Conservation (phyloP, 305 asterid genomes). For the Fraxinus ornus region DNA sequence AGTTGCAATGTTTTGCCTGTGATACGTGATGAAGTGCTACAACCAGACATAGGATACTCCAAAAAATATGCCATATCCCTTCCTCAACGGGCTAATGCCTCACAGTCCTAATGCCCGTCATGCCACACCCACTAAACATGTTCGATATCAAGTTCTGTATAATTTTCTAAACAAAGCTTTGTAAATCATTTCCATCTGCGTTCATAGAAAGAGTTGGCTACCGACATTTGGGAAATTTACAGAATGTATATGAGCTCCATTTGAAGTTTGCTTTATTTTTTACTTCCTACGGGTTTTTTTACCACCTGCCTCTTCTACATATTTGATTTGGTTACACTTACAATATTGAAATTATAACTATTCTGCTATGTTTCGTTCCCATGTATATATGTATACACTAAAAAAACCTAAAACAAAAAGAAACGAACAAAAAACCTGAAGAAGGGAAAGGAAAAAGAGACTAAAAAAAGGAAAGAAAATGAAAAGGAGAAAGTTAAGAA, state of each 20-base stretch:
- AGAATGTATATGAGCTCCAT: constrained; percentile 41
- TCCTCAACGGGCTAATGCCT: constrained; percentile 46
- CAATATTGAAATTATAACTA: no score
- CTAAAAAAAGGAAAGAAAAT: no score
- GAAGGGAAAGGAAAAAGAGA: no score
- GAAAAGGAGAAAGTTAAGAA: no score
- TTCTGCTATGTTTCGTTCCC: no score
- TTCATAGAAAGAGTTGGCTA: constrained; percentile 53
- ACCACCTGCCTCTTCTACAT: no score
- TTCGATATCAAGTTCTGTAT: constrained; percentile 68
- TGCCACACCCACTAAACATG: constrained; percentile 48
- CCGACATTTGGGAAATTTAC: constrained; percentile 45
- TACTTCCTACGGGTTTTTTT: no score
- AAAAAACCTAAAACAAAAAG: no score
- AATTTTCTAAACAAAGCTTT: constrained; percentile 77
- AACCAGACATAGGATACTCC: constrained; percentile 44
- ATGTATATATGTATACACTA: no score
- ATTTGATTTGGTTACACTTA: no score
- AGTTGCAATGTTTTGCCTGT: constrained; percentile 54
- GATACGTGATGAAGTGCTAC: constrained; percentile 44
- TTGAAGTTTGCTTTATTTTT: constrained; percentile 30
- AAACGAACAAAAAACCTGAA: no score
- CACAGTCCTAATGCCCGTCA: constrained; percentile 43
- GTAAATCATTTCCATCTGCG: constrained; percentile 59
- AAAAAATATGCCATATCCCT: constrained; percentile 42